Conservation (phyloP, 495 filamentous ascomycete genomes). For the Hypoxylon fuscum region DNA sequence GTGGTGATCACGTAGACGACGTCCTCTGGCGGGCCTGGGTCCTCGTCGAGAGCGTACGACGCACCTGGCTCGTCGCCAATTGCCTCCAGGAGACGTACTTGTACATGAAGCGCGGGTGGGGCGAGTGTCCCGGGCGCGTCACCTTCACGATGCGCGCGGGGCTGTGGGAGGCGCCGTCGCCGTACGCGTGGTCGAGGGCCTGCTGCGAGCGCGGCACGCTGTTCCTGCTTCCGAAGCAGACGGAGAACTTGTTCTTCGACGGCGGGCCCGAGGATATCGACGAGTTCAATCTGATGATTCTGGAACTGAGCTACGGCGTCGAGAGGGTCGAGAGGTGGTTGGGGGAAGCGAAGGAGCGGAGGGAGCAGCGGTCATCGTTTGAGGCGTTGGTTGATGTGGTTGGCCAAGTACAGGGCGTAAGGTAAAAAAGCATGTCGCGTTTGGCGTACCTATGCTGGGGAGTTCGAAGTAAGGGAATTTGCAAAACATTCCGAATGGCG, state of each 20-base stretch:
- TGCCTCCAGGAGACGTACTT: conserved; percentile 41
- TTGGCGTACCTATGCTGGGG: no score
- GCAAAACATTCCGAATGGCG: no score
- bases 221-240: conserved; percentile 28
- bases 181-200: conserved; percentile 39
- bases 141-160: conserved; percentile 42
- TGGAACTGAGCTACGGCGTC: conserved; percentile 35
- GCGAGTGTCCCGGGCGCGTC: conserved; percentile 42
- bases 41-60: conserved; percentile 47
- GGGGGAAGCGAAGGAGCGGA: conserved; percentile 12
- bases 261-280: conserved; percentile 36
- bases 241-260: conserved; percentile 30
- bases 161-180: conserved; percentile 49
- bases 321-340: conserved; percentile 40
- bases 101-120: conserved; percentile 46
- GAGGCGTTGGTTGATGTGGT: neutral
- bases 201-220: conserved; percentile 27
- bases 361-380: neutral
- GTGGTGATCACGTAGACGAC: no score
- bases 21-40: conserved; percentile 52
- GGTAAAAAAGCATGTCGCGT: no score
- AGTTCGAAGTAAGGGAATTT: no score
- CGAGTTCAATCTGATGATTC: conserved; percentile 34
- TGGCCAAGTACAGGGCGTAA: neutral
- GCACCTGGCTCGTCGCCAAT: conserved; percentile 41